Base-by-base conservation (phyloP, 2,329 filamentous ascomycete species). In the Xylariaceae sp. region DNA sequence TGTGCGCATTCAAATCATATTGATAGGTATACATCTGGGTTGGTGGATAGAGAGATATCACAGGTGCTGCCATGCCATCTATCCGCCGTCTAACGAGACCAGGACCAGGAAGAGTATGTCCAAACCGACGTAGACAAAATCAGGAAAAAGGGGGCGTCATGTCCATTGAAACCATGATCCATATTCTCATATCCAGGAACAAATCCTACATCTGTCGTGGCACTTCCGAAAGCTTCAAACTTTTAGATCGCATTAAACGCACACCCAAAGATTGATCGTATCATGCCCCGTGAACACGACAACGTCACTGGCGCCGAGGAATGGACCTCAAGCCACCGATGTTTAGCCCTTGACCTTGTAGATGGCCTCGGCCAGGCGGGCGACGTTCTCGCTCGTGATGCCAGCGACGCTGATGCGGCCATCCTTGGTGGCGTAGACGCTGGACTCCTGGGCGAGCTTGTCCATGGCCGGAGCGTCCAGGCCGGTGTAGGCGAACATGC, bases 401-500 rank as follows among this genome's bases (percentile, higher is more conserved):
- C 87, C 87, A 34, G 87, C 87, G 41, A 93, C 86, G 35, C 85
- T 89, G 65, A 93, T 93, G 61, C 87, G 80, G 56, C 87, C 87
- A 62, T 93, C 86, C 76, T 89, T 93, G 69, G 93, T 97, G 53
- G 90, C 91, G 66, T 98, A 98, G 59, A 98, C 91, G 47, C 89
- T 95, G 78, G 93, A 88, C 75, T 97, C 88, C 76, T 94, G 89
- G 54, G 90, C 88, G 49, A 98, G 77, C 60, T 73, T 74, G 42
- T 91, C 86, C 88, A 97, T 96, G 74, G 96, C 87, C 71, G 91
- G 84, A 41, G 90, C 74, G 57, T 77, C 91, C 60, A 98, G 74
- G 48, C 93, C 93, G 39, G 93, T 98, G 79, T 95, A 98, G 57
- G 93, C 91, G 64, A 98, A 98, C 93, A 98, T 98, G 73, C 93